Base-by-base conservation (phyloP, 805 yeast species). In the Saturnispora kantuleensis region DNA sequence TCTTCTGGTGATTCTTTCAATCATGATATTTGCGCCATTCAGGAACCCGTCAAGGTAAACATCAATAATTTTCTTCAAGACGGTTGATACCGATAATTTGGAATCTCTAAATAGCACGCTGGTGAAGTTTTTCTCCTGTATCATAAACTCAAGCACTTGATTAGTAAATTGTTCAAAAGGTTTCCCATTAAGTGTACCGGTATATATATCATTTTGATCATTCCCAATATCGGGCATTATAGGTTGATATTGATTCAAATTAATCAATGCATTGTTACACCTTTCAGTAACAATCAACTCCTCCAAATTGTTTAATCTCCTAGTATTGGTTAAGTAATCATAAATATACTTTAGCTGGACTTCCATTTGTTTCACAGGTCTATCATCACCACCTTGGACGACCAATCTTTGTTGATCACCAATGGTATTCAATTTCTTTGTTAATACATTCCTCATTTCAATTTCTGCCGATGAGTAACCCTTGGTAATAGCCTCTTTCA, bases 31-130 rank as follows among this genome's bases (percentile, higher is more conserved):
- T 28, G 69, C 60, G 26, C 76, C 58, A 38, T 59, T 56, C 3
- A 65, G 52, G 52, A 66, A 74, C 11, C 65, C 66, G 2, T 65
- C 65, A 7, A 72, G 42, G 61, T 36, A 74, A 50, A 45, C 59
- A 72, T 77, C 41, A 73, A 70, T 4, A 79, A 85, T 57, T 69
- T 76, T 56, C 74, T 79, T 59, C 74, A 84, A 1, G 76, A 82
- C 10, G 65, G 68, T 47, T 65, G 70, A 35, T 58, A 62, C 26
- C 61, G 59, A 21, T 21, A 21, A 48, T 52, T 56, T 38, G 62
- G 61, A 28, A 58, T 55, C 34, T 65, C 65, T 15, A 76, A 73
- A 42, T 1, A 59, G 28, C 31, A 45, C 42, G 7, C 53, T 51
- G 11, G 54, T 38, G 9, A 56, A 44, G 8, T 40, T 31, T 6